Conservation (phyloP, 2,329 filamentous ascomycete genomes). For the Bipolaris zeicola region DNA sequence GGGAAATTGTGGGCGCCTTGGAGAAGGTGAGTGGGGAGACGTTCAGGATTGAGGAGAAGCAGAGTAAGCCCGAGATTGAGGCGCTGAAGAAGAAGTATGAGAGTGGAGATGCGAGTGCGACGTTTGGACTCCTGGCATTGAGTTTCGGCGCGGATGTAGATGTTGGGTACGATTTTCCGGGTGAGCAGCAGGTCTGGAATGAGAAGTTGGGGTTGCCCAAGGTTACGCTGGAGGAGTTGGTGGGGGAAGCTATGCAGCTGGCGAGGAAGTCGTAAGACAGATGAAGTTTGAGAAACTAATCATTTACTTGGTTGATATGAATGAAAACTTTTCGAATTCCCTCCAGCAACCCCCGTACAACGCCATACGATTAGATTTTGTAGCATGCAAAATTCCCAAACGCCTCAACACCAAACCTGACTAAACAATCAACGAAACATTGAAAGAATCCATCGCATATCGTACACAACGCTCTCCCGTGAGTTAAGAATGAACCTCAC, state of each 20-base stretch:
- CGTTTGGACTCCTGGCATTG: conserved; percentile 23
- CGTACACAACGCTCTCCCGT: too few species aligned
- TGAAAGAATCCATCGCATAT: not conserved
- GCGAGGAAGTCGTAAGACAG: not conserved
- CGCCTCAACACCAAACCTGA: too few species aligned
- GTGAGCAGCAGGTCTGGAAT: conserved; percentile 32
- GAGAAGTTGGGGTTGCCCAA: conserved; percentile 25
- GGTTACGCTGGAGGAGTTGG: conserved; percentile 26
- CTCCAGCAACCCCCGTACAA: too few species aligned
- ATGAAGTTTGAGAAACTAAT: not conserved
- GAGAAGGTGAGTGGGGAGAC: conserved; percentile 22
- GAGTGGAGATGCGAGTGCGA: conserved; percentile 23
- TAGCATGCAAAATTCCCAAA: too few species aligned
- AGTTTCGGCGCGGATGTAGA: conserved; percentile 31
- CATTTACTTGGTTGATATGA: too few species aligned
- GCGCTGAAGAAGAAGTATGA: conserved; percentile 18
- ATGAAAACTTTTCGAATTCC: too few species aligned
- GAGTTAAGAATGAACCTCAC: not conserved
- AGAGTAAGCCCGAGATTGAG: conserved; percentile 13
- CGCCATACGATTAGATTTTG: too few species aligned
- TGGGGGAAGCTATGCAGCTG: conserved; percentile 8
- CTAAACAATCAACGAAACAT: not conserved
- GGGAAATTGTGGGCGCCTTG: conserved; percentile 21
- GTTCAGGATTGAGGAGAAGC: conserved; percentile 18
- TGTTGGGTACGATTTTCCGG: conserved; percentile 30